Evolutionary conservation across 2,329 filamentous ascomycete species (phyloP).

Genomic region (Ilyonectria robusta): DNA sequence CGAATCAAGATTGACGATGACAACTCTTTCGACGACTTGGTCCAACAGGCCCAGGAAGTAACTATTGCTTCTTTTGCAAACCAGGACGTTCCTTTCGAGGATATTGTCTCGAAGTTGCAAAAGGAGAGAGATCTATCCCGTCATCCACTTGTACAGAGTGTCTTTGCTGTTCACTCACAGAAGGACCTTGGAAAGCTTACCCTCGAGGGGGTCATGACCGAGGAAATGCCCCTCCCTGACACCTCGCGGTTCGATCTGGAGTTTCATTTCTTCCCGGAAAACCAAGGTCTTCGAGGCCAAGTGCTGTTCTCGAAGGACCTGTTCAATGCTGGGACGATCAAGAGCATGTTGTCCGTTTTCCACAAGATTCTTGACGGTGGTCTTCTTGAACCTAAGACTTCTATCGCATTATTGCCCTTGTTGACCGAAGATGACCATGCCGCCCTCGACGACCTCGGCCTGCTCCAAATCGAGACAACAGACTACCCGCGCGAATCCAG

Average conservation of each 20-base stretch:
- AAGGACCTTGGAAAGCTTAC: conserved; percentile 35
- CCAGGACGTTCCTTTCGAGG: conserved; percentile 44
- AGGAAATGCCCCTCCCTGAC: conserved; percentile 13
- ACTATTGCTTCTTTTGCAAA: conserved; percentile 32
- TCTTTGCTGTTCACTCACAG: conserved; percentile 40
- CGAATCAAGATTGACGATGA: conserved; percentile 29
- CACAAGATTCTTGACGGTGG: conserved; percentile 32
- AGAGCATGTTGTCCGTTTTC: conserved; percentile 35
- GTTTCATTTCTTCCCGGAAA: conserved; percentile 43
- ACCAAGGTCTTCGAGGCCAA: conserved; percentile 21
- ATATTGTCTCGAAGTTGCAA: conserved; percentile 29
- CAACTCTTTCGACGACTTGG: conserved; percentile 31
- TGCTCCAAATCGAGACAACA: conserved; percentile 30
- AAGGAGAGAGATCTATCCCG: conserved; percentile 30
- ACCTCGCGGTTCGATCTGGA: conserved; percentile 44
- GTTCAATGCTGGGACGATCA: conserved; percentile 38
- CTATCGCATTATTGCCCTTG: conserved; percentile 19
- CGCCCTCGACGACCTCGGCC: conserved; percentile 29
- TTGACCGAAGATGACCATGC: conserved; percentile 6
- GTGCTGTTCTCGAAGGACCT: conserved; percentile 41
- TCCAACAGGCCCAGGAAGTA: conserved; percentile 34
- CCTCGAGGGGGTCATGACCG: conserved; percentile 35
- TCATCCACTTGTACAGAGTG: conserved; percentile 32
- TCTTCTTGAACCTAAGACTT: conserved; percentile 18
- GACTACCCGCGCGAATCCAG: conserved; percentile 39